Evolutionary conservation across 73 alveolate genomes (phyloP).

Genomic region (Symbiodinium pilosum): DNA sequence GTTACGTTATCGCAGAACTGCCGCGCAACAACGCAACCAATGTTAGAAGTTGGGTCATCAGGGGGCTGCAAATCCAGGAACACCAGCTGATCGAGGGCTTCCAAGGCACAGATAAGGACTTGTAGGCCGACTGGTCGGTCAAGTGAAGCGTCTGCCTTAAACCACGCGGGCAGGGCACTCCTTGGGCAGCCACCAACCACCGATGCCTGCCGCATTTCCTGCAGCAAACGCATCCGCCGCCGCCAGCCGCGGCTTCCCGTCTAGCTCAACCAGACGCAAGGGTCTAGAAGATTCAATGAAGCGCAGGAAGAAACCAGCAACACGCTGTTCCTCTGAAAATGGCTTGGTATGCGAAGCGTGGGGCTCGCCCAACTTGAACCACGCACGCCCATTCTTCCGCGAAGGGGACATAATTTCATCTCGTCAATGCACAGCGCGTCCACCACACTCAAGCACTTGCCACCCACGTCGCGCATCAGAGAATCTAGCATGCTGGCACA

Average conservation of each 20-base stretch:
- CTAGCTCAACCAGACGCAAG: too few species aligned
- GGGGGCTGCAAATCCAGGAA: neutral
- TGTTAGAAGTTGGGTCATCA: neutral
- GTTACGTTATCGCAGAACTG: conserved; percentile 26
- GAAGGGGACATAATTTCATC: too few species aligned
- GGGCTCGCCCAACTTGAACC: too few species aligned
- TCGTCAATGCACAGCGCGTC: too few species aligned
- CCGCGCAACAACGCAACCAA: neutral
- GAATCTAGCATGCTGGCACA: neutral
- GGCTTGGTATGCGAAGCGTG: too few species aligned
- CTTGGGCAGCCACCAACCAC: conserved; percentile 32
- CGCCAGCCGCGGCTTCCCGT: neutral
- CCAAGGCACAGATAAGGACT: neutral
- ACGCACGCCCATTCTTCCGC: too few species aligned
- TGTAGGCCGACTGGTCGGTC: neutral
- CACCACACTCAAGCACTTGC: neutral
- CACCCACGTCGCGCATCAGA: neutral
- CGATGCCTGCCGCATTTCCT: neutral
- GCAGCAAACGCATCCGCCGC: conserved; percentile 47
- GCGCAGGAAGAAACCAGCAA: too few species aligned
- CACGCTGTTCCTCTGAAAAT: conserved; percentile 2
- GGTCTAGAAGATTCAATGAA: too few species aligned
- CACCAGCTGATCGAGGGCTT: neutral
- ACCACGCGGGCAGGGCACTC: neutral
- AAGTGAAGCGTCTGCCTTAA: neutral